Base-by-base conservation (phyloP, 2,329 filamentous ascomycete genomes). In the Fusarium goolgardi region DNA sequence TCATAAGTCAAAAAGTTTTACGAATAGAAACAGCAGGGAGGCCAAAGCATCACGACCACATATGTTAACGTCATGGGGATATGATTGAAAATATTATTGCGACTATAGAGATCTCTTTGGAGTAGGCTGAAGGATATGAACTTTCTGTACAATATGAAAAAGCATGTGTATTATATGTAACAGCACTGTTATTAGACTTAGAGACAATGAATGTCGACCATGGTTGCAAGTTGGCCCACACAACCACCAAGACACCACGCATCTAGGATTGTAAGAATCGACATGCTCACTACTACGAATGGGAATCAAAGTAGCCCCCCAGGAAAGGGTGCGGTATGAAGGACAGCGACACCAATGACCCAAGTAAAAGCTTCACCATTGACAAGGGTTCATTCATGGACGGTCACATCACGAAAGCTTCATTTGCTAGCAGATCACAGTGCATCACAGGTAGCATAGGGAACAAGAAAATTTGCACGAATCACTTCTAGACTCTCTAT, bases 401-500 rank as follows among this genome's bases (percentile, higher is more conserved):
- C 27, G 9, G 9, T 35, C 34, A 11, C 5, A 50, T 56, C 59
- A 47, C 40, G 0, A 43, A 11, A 25, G 20, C 61, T 46, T 55
- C 53, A 67, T 45, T 39, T 60, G 43, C 27, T 45, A 21, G 7
- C 20, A n/a, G 9, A 11, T 55, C 41, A 46, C 39, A 35, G 50
- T 46, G 57, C 34, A 32, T 49, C 34, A 44, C 35, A 44, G 18
- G 35, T 43, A 52, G 49, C 46, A 50, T 60, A 3, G 11, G 46
- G 34, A 59, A 59, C 47, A 51, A 46, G 23, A 63, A 61, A 63
- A 25, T 44, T 65, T 73, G 69, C 69, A 74, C 60, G 72, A 78
- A 78, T 79, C 78, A 79, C 77, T 79, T 80, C 79, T 80, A 78
- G 80, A 81, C 80, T 84, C 81, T 83, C 81, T 83, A 83, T 78